phyloP scores from a whole-genome alignment of 2,329 filamentous ascomycete genomes.

The Alternaria triticina region DNA sequence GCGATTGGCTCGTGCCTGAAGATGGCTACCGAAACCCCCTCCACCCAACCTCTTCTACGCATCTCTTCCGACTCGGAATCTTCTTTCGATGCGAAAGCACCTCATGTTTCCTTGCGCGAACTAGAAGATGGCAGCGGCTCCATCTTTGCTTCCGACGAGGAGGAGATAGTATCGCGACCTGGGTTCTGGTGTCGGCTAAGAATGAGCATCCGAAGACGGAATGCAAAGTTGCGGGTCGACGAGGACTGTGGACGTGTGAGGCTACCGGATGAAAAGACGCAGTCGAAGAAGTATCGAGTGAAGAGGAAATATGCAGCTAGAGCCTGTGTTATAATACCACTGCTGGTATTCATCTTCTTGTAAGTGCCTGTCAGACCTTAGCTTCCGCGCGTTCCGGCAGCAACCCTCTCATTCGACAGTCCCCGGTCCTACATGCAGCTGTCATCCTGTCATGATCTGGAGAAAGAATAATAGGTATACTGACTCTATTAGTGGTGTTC shows the following conservation, averaged over 20 bases:
- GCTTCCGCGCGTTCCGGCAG: conserved; percentile 19
- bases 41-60: conserved; percentile 28
- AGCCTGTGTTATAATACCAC: conserved; percentile 24
- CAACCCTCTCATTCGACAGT: conserved; percentile 5
- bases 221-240: conserved; percentile 17
- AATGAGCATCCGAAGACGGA: conserved; percentile 37
- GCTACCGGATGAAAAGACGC: conserved; percentile 30
- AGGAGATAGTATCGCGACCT: conserved; percentile 13
- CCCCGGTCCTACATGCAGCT: neutral
- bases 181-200: conserved; percentile 37
- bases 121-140: conserved; percentile 37
- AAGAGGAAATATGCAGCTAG: conserved; percentile 27
- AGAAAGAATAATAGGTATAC: conserved; percentile 2
- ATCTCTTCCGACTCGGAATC: conserved; percentile 27
- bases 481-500: conserved; percentile 47
- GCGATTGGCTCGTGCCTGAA: conserved; percentile 32
- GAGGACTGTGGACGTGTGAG: conserved; percentile 18
- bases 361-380: conserved; percentile 28
- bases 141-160: conserved; percentile 21
- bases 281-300: conserved; percentile 17
- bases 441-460: conserved; percentile 1
- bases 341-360: conserved; percentile 41
- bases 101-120: conserved; percentile 23
- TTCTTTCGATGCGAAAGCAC: conserved; percentile 14
- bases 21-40: conserved; percentile 28